A percentile compares a stretch with the other conserved stretches of the same genome.
These are phyloP conservation scores for Penicillium riverlandense DNA, from an alignment of 495 filamentous ascomycete genomes.

Conservation along the genomic window DNA sequence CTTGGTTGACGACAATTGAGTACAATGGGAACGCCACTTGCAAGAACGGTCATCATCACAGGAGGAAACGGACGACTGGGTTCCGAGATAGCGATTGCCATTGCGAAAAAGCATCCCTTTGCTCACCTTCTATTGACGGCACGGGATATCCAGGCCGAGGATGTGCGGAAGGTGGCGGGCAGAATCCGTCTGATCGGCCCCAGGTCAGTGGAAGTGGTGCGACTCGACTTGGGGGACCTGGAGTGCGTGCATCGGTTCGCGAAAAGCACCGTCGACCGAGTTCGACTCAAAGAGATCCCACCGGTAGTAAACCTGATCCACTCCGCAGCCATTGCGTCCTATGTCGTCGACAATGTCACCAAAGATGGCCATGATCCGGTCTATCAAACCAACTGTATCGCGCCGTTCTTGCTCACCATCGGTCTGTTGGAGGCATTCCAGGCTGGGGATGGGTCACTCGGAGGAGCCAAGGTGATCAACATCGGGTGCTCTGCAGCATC, in stretches of 20 bases:
- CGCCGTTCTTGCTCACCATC: conserved; percentile 33
- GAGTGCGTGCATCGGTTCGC: conserved; percentile 27
- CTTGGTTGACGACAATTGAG: no score
- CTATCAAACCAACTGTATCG: conserved; percentile 36
- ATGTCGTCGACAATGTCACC: conserved; percentile 26
- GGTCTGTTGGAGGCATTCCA: conserved; percentile 35
- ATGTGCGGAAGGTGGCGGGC: conserved; percentile 20
- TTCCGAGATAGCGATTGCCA: conserved; percentile 33
- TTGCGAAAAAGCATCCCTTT: conserved; percentile 33
- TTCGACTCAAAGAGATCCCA: conserved; percentile 30
- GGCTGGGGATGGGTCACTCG: conserved; percentile 25
- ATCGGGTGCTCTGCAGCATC: conserved; percentile 32
- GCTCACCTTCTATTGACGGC: conserved; percentile 30
- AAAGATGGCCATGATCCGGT: conserved; percentile 33
- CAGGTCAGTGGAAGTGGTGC: conserved; percentile 29
- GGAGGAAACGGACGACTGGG: conserved; percentile 32
- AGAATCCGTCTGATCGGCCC: conserved; percentile 31
- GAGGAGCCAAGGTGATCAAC: conserved; percentile 32
- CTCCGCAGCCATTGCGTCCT: conserved; percentile 31
- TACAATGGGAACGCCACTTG: conserved; percentile 30
- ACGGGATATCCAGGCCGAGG: conserved; percentile 25
- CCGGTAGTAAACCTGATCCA: conserved; percentile 31
- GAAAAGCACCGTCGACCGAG: conserved; percentile 27
- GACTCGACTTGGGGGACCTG: conserved; percentile 27
- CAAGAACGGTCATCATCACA: conserved; percentile 36